phyloP scores from a whole-genome alignment of 2,329 filamentous ascomycete species.

The Fusarium brevicatenulatum region DNA sequence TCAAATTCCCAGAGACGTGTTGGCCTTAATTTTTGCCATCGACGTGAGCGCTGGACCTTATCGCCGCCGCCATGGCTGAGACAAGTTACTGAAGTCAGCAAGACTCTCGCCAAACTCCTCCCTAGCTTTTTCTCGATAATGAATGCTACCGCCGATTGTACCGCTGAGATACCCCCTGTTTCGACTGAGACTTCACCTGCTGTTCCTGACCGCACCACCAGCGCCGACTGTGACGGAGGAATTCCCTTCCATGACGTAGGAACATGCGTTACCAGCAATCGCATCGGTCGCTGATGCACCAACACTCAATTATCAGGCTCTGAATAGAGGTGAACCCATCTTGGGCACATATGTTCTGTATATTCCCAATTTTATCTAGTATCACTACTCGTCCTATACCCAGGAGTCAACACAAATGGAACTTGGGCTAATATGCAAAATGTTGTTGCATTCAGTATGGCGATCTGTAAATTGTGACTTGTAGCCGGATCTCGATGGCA shows the following conservation, averaged over 20 bases:
- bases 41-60: not conserved
- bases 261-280: too few species aligned
- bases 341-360: not conserved
- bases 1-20: too few species aligned
- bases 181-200: not conserved
- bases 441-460: too few species aligned
- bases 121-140: not conserved
- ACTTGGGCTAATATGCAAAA: fast-evolving
- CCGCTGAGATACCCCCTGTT: not conserved
- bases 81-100: not conserved
- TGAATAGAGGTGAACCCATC: not conserved
- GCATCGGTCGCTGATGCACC: not conserved
- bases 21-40: not conserved
- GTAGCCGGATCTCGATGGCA: not conserved
- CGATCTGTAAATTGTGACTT: not conserved
- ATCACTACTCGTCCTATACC: not conserved
- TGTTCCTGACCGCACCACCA: not conserved
- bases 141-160: not conserved
- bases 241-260: not conserved
- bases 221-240: too few species aligned
- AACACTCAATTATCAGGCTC: not conserved
- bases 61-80: not conserved
- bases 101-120: not conserved
- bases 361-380: not conserved
- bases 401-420: not conserved